A percentile compares a stretch with the other conserved stretches of the same genome.
phyloP scores from a whole-genome alignment of 495 filamentous ascomycete genomes.

The Cercophora newfieldiana region DNA sequence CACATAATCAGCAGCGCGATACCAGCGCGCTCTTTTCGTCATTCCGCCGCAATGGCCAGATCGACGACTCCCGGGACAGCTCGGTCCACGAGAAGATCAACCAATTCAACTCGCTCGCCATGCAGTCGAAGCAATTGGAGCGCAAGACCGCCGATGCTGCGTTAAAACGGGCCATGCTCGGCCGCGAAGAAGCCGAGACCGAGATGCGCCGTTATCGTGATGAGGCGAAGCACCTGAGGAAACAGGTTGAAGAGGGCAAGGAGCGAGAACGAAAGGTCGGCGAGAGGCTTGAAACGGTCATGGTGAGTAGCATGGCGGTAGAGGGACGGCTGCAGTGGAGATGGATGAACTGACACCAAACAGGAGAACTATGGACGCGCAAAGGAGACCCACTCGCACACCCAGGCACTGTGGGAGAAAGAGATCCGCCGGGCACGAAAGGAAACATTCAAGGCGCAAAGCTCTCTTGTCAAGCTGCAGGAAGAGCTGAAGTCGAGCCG shows the following conservation, averaged over 20 bases:
- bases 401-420: slow-evolving; percentile 76
- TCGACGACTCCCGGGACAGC: slow-evolving; percentile 59
- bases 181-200: slow-evolving; percentile 78
- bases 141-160: slow-evolving; percentile 67
- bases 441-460: slow-evolving; percentile 81
- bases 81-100: slow-evolving; percentile 81
- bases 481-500: slow-evolving; percentile 76
- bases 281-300: slow-evolving; percentile 73
- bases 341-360: neutral
- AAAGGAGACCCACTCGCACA: slow-evolving; percentile 75
- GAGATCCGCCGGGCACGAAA: slow-evolving; percentile 79
- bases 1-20: slow-evolving; percentile 70
- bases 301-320: slow-evolving; percentile 49
- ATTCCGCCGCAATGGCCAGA: slow-evolving; percentile 19
- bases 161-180: slow-evolving; percentile 76
- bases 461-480: slow-evolving; percentile 71
- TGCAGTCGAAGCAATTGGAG: slow-evolving; percentile 61
- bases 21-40: slow-evolving; percentile 21
- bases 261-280: slow-evolving; percentile 73
- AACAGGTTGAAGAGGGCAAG: slow-evolving; percentile 66
- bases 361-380: slow-evolving; percentile 73
- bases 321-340: neutral
- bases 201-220: slow-evolving; percentile 63
- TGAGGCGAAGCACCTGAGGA: slow-evolving; percentile 52
- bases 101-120: slow-evolving; percentile 72